Evolutionary conservation across 1,284 basidiomycete genomes (phyloP), one percentile per base, ranked within the genome.

Genomic region (Sutorius eximius): DNA sequence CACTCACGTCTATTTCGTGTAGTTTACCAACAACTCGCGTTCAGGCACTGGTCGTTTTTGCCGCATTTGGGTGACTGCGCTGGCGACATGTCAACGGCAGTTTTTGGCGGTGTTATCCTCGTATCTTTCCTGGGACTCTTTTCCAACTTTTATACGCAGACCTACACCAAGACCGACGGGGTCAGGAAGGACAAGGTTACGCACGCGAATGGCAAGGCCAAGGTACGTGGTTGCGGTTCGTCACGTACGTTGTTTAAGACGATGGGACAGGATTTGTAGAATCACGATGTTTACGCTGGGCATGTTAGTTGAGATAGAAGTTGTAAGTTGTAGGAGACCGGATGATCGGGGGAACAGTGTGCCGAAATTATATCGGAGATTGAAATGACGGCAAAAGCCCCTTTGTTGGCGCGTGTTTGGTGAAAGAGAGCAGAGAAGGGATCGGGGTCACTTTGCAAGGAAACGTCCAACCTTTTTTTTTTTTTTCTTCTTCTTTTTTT

Each of bases 91-190:
- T 75, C 75, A 30, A 91, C 93, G 46, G 96, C 95, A 6, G 58
- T 93, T 57, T 93, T 95, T 59, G 95, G 93, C 42, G 91, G 91
- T 69, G 81, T 72, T 22, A 81, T 99, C 55, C 80, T 98, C 63
- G 88, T 89, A 45, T 89, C 83, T 70, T 98, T 98, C 75, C 82
- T 97, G 55, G 82, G 84, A 65, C 82, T 96, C 55, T 95, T 96
- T 81, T 91, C 95, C 77, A 86, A 91, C 71, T 92, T 92, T 75
- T 92, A 91, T 73, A 79, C 89, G 66, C 81, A 86, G 70, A 92
- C 90, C 24, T 92, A 92, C 75, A 83, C 83, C 73, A 86, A 83
- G 52, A 27, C 44, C 5, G 46, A 49, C 20, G n/a, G 49, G 33
- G 34, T 24, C 24, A 16, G n/a, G 36, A 60, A 52, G 30, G 22